Conservation (phyloP, 306 rosid species). For the Quercus gilva region DNA sequence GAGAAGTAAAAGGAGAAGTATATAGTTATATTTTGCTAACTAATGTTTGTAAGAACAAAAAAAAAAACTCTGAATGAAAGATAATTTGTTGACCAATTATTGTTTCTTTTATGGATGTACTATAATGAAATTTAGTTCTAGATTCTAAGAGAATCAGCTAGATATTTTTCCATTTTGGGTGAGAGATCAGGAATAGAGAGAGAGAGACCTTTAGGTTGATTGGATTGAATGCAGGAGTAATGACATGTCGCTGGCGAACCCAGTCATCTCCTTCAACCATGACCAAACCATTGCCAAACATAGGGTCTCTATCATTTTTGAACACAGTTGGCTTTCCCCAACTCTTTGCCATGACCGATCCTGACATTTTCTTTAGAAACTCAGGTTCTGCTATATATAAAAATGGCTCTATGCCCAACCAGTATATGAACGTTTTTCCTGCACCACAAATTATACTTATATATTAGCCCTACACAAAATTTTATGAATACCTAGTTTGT, state of each 20-base stretch:
- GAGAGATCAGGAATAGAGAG: background rate
- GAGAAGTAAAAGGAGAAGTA: background rate
- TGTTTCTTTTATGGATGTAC: background rate
- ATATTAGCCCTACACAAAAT: background rate
- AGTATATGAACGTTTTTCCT: slow-evolving; percentile 73
- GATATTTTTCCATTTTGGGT: background rate
- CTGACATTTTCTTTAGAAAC: slow-evolving; percentile 60
- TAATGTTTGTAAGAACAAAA: background rate
- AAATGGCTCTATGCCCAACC: slow-evolving; percentile 88
- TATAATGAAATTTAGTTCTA: background rate
- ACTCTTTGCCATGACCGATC: slow-evolving; percentile 50
- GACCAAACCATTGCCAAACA: slow-evolving; percentile 78
- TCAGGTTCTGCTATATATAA: slow-evolving; percentile 69
- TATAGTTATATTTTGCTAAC: background rate
- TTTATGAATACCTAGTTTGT: background rate
- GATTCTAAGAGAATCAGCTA: background rate
- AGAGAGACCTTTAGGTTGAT: slow-evolving; percentile 54
- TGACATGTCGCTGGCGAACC: slow-evolving; percentile 62
- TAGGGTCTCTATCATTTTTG: slow-evolving; percentile 56
- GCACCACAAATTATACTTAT: background rate
- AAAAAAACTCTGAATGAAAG: background rate
- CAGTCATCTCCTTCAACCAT: slow-evolving; percentile 76
- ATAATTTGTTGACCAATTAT: background rate
- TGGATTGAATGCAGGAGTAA: slow-evolving; percentile 69
- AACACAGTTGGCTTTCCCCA: slow-evolving; percentile 87